These are phyloP conservation scores for Xerocomus brunneocitrinus DNA, from an alignment of 768 basidiomycete species.

Conservation along the genomic window DNA sequence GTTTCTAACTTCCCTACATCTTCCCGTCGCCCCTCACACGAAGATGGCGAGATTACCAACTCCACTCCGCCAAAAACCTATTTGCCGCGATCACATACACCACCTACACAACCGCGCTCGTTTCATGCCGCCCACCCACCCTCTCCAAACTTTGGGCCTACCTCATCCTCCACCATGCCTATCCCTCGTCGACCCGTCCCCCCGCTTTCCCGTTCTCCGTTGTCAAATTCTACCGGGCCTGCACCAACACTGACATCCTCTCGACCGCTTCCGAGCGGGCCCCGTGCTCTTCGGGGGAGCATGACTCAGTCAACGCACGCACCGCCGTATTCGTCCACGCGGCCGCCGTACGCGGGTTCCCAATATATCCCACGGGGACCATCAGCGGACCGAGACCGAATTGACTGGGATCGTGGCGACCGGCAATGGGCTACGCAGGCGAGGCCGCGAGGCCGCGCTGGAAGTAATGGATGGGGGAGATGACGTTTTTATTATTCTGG, in stretches of 20 bases:
- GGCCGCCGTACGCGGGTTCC: slow-evolving; percentile 24
- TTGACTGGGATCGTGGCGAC: slow-evolving; percentile 45
- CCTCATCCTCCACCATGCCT: slow-evolving; percentile 17
- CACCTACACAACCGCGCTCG: slow-evolving; percentile 47
- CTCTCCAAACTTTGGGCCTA: slow-evolving; percentile 24
- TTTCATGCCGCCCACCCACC: slow-evolving; percentile 31
- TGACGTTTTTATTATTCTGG: slow-evolving; percentile 4
- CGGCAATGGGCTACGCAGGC: slow-evolving; percentile 28
- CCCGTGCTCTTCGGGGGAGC: slow-evolving; percentile 35
- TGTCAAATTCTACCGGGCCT: slow-evolving; percentile 20
- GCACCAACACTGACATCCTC: slow-evolving; percentile 23
- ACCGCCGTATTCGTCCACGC: slow-evolving; percentile 12
- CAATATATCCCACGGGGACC: slow-evolving; percentile 47
- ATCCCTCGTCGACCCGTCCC: slow-evolving; percentile 29
- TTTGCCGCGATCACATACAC: slow-evolving; percentile 38
- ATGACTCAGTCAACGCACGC: slow-evolving; percentile 22
- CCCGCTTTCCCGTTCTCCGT: slow-evolving; percentile 29
- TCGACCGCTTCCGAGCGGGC: slow-evolving; percentile 37
- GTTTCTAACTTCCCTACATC: not conserved
- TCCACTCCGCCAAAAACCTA: slow-evolving; percentile 34
- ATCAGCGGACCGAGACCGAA: slow-evolving; percentile 47
- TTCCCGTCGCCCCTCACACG: slow-evolving; percentile 37
- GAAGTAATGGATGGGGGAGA: slow-evolving; percentile 35
- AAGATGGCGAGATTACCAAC: slow-evolving; percentile 50
- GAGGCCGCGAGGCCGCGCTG: slow-evolving; percentile 31